Conservation (phyloP, 73 alveolate species). For the Tetrahymena thermophila region DNA sequence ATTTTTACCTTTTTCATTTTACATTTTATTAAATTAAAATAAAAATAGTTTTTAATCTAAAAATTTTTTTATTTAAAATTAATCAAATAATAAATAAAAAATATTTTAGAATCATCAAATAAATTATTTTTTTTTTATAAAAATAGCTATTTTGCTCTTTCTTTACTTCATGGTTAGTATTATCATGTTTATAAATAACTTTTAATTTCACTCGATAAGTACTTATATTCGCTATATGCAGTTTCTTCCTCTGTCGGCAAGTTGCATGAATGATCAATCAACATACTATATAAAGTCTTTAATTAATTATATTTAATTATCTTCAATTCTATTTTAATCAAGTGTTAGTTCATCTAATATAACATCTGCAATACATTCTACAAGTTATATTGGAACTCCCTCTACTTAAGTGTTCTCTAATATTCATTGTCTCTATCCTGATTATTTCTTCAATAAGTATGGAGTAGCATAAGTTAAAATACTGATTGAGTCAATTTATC, state of each 20-base stretch:
- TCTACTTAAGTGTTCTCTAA: not conserved
- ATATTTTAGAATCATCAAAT: too few species aligned
- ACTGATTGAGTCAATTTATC: not conserved
- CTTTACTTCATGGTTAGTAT: not conserved
- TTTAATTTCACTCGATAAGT: not conserved
- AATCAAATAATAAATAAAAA: too few species aligned
- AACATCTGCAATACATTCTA: not conserved
- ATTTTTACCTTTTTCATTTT: too few species aligned
- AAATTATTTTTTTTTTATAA: too few species aligned
- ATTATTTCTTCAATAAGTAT: too few species aligned
- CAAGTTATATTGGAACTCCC: not conserved
- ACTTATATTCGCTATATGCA: not conserved
- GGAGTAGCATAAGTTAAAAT: not conserved
- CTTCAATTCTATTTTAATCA: not conserved
- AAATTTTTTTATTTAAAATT: too few species aligned
- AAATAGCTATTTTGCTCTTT: not conserved
- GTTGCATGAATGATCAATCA: not conserved
- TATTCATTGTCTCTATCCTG: not conserved
- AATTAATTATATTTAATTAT: not conserved
- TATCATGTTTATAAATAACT: not conserved
- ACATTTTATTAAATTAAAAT: too few species aligned
- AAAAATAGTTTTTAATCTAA: too few species aligned
- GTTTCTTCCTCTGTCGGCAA: not conserved
- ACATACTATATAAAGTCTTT: not conserved
- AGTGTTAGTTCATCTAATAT: not conserved